phyloP scores from a whole-genome alignment of 2,329 filamentous ascomycete species.

The Cordyceps fumosorosea region DNA sequence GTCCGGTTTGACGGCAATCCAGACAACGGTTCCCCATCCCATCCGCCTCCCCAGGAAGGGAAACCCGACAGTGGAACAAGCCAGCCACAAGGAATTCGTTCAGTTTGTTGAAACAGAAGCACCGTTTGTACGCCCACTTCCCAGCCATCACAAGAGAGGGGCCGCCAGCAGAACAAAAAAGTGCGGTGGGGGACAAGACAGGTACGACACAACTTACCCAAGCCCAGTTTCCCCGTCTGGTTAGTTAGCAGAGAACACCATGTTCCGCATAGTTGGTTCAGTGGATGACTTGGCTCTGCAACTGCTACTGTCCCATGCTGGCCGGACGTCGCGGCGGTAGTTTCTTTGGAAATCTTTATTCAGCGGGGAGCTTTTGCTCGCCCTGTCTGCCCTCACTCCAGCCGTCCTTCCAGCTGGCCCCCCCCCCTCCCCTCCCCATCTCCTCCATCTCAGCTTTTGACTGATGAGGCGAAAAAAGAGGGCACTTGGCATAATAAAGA shows the following conservation, averaged over 20 bases:
- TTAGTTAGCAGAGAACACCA: neutral
- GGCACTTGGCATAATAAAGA: neutral
- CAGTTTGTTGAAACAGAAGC: neutral
- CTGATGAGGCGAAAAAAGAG: slow-evolving; percentile 4
- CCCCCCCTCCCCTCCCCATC: neutral
- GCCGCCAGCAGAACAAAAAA: neutral
- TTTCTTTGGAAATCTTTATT: slow-evolving; percentile 6
- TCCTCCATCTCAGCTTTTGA: neutral
- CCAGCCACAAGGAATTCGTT: neutral
- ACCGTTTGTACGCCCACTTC: neutral
- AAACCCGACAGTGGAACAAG: neutral
- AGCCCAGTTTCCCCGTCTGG: neutral
- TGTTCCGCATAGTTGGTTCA: slow-evolving; percentile 10
- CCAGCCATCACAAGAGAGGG: neutral
- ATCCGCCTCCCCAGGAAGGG: neutral
- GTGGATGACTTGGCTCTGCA: neutral
- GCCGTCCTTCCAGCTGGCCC: too few relatives aligned
- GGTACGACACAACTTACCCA: neutral
- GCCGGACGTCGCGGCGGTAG: too few relatives aligned
- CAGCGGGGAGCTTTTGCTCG: slow-evolving; percentile 10
- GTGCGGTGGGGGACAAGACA: neutral
- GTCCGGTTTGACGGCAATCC: neutral
- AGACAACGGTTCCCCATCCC: neutral
- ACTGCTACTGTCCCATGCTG: neutral
- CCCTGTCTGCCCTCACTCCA: neutral